Conservation (phyloP, 371 early-diverging fungal species). For the Mucor indicus region DNA sequence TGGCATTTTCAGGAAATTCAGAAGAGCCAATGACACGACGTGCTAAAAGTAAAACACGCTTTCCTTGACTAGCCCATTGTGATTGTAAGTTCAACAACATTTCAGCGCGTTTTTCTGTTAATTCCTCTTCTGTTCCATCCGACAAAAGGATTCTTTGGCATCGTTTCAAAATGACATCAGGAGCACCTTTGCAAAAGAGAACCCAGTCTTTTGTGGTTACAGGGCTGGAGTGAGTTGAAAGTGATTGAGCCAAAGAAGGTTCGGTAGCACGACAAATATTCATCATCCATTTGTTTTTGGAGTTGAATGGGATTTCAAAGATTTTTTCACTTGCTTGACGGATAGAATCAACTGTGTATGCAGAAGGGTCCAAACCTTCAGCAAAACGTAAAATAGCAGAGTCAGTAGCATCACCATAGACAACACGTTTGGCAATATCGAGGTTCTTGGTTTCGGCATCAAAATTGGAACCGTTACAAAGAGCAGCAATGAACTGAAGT, state of each 20-base stretch:
- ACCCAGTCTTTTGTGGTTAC: conserved; percentile 26
- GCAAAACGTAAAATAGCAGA: conserved; percentile 68
- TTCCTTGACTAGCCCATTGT: conserved; percentile 59
- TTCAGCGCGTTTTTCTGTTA: conserved; percentile 39
- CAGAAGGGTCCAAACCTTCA: conserved; percentile 24
- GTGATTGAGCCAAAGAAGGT: conserved; percentile 15
- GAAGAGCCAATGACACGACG: conserved; percentile 32
- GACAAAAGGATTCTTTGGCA: conserved; percentile 44
- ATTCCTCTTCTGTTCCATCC: conserved; percentile 33
- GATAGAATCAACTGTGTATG: conserved; percentile 15
- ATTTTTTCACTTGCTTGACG: conserved; percentile 37
- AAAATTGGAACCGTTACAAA: conserved; percentile 67
- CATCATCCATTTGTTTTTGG: conserved; percentile 72
- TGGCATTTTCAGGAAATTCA: conserved; percentile 15
- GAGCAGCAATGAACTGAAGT: conserved; percentile 49
- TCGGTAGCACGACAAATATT: conserved; percentile 33
- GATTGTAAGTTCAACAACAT: conserved; percentile 44
- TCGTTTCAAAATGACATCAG: conserved; percentile 62
- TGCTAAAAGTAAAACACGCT: conserved; percentile 65
- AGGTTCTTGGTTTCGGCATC: conserved; percentile 40
- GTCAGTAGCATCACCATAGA: conserved; percentile 78
- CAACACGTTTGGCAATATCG: conserved; percentile 51
- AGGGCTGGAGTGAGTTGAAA: conserved; percentile 18
- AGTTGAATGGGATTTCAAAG: conserved; percentile 66
- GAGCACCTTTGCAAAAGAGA: conserved; percentile 74